phyloP scores from a whole-genome alignment of 1,284 basidiomycete genomes.

The Cryptococcus sp. region DNA sequence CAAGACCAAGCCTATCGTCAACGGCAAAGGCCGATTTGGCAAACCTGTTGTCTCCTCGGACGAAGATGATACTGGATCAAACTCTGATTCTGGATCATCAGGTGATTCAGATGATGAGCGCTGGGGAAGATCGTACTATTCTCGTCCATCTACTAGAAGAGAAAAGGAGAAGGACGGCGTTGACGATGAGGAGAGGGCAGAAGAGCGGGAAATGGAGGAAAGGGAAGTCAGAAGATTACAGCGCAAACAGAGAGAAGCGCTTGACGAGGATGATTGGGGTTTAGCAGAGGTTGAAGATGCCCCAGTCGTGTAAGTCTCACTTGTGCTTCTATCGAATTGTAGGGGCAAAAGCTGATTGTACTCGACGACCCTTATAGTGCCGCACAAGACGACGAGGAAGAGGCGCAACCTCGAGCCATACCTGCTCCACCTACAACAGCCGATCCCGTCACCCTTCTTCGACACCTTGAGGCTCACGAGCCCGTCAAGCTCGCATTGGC shows the following conservation, averaged over 20 bases:
- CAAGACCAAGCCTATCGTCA: slow-evolving; percentile 48
- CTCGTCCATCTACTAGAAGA: slow-evolving; percentile 54
- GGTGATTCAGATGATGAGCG: slow-evolving; percentile 61
- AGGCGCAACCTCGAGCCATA: slow-evolving; percentile 5
- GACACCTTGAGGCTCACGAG: slow-evolving; percentile 73
- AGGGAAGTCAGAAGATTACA: slow-evolving; percentile 83
- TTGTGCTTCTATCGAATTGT: not conserved
- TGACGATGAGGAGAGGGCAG: slow-evolving; percentile 77
- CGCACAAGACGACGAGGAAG: slow-evolving; percentile 1
- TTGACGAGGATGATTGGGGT: slow-evolving; percentile 80
- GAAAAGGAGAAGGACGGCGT: slow-evolving; percentile 67
- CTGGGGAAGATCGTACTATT: slow-evolving; percentile 84
- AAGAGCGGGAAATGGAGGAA: slow-evolving; percentile 81
- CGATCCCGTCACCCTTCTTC: slow-evolving; percentile 60
- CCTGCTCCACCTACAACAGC: slow-evolving; percentile 33
- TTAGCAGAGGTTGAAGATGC: slow-evolving; percentile 63
- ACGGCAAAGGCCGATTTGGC: slow-evolving; percentile 49
- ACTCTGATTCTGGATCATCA: slow-evolving; percentile 20
- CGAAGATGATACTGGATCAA: slow-evolving; percentile 57
- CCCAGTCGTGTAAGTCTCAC: slow-evolving; percentile 43
- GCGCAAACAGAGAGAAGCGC: slow-evolving; percentile 67
- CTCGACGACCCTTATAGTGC: not conserved
- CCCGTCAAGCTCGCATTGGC: slow-evolving; percentile 67
- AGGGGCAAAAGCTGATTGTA: not conserved
- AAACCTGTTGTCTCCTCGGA: slow-evolving; percentile 56